Base-by-base conservation (phyloP, 2,329 filamentous ascomycete genomes). In the Epichloe aotearoae region DNA sequence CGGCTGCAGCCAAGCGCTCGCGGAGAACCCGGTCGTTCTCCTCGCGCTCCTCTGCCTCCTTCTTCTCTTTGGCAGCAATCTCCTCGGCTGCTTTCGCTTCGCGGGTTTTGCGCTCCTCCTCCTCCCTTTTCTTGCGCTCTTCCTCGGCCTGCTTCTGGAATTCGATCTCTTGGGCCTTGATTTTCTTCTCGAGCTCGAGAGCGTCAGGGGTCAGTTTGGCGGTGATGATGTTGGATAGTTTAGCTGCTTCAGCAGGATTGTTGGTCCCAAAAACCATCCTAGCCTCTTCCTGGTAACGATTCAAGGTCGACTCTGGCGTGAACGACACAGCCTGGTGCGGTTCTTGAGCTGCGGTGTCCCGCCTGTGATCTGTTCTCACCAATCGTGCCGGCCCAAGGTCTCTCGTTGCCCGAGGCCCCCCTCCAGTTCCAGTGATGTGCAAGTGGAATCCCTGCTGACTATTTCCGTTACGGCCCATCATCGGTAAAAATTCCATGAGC, bases 251-350 rank as follows among this genome's bases (percentile, higher is more conserved):
- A 3, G 78, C 63, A 49, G 54, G 51, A 46, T 83, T 77, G 46
- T 70, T 74, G 20, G 73, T 68, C 26, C 86, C 86, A 65, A 93
- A 97, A 1, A 97, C 75, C 65, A 98, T 82, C 55, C 84, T 83
- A 8, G 89, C 84, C 65, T 97, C 94, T 62, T 96, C 88, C 62
- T 86, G 80, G 84, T 94, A 98, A 54, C 93, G 83, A 49, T 77
- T 75, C 50, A 77, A 73, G 1, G 93, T 97, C 8, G 79, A 74
- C 38, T 81, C 79, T 8, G 88, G 75, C 19, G 75, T 71, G 64
- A 97, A 97, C 3, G 81, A 73, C 26, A 90, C 83, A 12, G 88
- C 84, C 58, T 86, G 83, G n/a, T 79, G 73, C 12, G 84, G 84
- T 52, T 87, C 84, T 59, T 76, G 68, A 56, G 70, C 65, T 38